These are phyloP conservation scores for Cercospora sesami DNA, from an alignment of 2,329 filamentous ascomycete species.

Conservation along the genomic window DNA sequence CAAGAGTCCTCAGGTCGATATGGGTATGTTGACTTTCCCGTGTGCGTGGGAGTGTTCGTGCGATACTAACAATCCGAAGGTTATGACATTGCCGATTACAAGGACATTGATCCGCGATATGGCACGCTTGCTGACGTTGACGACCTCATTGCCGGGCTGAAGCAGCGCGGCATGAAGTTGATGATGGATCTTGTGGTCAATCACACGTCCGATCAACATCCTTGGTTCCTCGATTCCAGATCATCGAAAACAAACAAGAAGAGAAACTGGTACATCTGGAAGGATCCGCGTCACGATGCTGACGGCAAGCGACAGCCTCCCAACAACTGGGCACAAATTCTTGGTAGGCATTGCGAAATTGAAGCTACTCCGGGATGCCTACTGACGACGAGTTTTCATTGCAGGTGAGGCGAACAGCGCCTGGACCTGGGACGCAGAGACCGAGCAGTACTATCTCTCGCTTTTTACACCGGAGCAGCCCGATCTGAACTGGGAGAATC, in stretches of 20 bases:
- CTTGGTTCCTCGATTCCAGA: constrained; percentile 60
- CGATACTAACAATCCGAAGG: constrained; percentile 34
- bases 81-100: constrained; percentile 53
- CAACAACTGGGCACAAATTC: constrained; percentile 52
- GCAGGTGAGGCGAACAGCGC: constrained; percentile 42
- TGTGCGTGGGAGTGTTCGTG: background rate
- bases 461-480: constrained; percentile 51
- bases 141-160: constrained; percentile 45
- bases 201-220: constrained; percentile 48
- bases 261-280: constrained; percentile 68
- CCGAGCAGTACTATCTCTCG: constrained; percentile 50
- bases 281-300: constrained; percentile 55
- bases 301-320: constrained; percentile 59
- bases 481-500: constrained; percentile 53
- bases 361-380: background rate
- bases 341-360: constrained; percentile 17
- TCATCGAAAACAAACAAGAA: constrained; percentile 54
- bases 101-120: constrained; percentile 50
- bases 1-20: constrained; percentile 37
- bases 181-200: constrained; percentile 49
- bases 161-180: constrained; percentile 50
- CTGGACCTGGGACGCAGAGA: constrained; percentile 51
- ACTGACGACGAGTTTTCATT: background rate
- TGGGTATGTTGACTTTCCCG: constrained; percentile 2
- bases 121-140: constrained; percentile 51